Percentiles rank a stretch among this genome's conserved stretches.
Conservation (phyloP, 2,329 filamentous ascomycete genomes). For the Nectriaceae sp. region DNA sequence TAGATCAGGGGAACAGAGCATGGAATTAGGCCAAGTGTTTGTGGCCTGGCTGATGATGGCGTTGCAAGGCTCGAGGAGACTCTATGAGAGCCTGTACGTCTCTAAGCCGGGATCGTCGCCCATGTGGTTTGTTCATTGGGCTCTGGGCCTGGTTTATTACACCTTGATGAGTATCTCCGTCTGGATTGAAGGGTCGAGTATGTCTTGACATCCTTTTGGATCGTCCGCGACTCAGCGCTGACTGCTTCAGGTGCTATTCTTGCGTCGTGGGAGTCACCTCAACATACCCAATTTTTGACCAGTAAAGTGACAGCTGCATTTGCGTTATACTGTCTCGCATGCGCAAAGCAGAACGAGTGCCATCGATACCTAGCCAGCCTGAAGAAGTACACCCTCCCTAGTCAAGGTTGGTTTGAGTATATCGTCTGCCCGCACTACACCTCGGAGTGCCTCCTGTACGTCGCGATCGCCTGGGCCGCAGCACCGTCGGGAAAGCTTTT, state of each 20-base stretch:
- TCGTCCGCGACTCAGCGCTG: conserved; percentile 5
- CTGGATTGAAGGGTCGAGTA: conserved; percentile 83
- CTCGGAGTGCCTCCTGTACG: conserved; percentile 82
- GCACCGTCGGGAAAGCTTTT: conserved; percentile 67
- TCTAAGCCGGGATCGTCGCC: conserved; percentile 63
- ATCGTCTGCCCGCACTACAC: conserved; percentile 90
- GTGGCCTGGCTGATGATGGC: conserved; percentile 73
- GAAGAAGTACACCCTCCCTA: conserved; percentile 81
- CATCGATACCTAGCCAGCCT: conserved; percentile 70
- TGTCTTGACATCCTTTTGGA: conserved; percentile 27
- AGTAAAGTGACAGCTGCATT: conserved; percentile 46
- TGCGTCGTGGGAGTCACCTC: conserved; percentile 32
- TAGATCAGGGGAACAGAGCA: conserved; percentile 31
- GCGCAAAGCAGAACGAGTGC: conserved; percentile 72
- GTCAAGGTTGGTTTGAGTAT: conserved; percentile 68
- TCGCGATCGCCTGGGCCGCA: conserved; percentile 72
- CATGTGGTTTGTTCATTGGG: conserved; percentile 88
- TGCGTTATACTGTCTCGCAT: conserved; percentile 69
- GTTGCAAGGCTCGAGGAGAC: conserved; percentile 71
- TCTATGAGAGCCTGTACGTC: conserved; percentile 73
- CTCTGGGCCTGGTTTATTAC: conserved; percentile 79
- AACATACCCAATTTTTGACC: conserved; percentile 19
- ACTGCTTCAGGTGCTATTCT: conserved; percentile 34
- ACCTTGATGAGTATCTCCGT: conserved; percentile 69
- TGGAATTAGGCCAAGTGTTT: conserved; percentile 62